Base-by-base conservation (phyloP, 345 rosid genomes). In the Ceriops tagal region DNA sequence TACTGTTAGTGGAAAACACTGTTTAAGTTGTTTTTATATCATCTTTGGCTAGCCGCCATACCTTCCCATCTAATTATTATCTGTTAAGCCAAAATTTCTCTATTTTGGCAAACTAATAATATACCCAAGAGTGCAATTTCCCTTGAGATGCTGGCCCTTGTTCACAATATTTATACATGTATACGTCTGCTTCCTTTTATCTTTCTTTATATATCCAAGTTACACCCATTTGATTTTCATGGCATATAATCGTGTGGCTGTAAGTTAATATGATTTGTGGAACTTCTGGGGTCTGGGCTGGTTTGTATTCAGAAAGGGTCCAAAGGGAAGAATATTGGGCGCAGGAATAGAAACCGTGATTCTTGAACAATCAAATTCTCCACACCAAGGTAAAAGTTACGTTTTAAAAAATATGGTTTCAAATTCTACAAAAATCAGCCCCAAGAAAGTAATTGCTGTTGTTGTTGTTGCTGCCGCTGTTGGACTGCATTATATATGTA, bases 111-210 rank as follows among this genome's bases (percentile, higher is more conserved):
- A 75, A 62, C 72, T 75, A 75, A 83, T 77, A 73, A 82, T 83
- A 71, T 80, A 74, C 78, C 75, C 76, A 79, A 70, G 86, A 70
- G 88, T 86, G 88, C 92, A 90, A 79, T 87, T 88, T 92, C 87
- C 90, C 88, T 86, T 86, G 84, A 75, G 88, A 79, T 77, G 63
- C 80, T 88, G 96, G 92, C 85, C 89, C 96, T 91, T 88, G 47
- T 73, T 65, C 69, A 66, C 73, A 71, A 57, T 53, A 49, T 34
- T 34, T 34, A 6, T 67, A 28, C 68, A 24, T 21, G 22, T 49
- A 26, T 26, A 73, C 61, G 67, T 72, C 78, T 67, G 79, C 73
- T 77, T 69, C 68, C 65, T 64, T 79, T 74, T 76, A 78, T 73
- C 62, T 69, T 26, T 34, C 43, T 57, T 65, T 75, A 39, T 62